Conservation (phyloP, 257 asterid species). For the Salvia hispanica region DNA sequence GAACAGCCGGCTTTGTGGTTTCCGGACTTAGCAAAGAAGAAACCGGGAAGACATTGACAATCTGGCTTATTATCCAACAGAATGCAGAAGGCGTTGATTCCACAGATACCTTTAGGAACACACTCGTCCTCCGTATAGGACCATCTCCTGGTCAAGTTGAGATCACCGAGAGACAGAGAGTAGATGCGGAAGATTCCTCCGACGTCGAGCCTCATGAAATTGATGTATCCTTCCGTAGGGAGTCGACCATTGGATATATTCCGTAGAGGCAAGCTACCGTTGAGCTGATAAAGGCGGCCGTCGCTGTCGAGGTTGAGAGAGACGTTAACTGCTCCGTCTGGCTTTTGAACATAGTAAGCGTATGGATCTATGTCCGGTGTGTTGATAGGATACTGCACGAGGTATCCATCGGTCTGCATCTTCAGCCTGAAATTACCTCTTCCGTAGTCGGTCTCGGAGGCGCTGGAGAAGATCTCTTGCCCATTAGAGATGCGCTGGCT, state of each 20-base stretch:
- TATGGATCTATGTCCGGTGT: not conserved
- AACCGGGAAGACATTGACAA: constrained; percentile 53
- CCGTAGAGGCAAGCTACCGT: constrained; percentile 13
- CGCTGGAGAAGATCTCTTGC: constrained; percentile 38
- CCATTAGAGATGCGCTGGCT: too few relatives aligned
- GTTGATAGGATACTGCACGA: too few relatives aligned
- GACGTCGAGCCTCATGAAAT: constrained; percentile 42
- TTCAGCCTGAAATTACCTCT: too few relatives aligned
- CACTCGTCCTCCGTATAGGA: constrained; percentile 29
- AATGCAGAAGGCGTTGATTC: constrained; percentile 47
- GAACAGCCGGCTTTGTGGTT: constrained; percentile 6
- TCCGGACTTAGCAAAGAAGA: constrained; percentile 30
- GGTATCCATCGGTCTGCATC: too few relatives aligned
- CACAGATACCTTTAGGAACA: constrained; percentile 48
- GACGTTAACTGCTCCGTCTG: not conserved
- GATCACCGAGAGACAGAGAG: constrained; percentile 15
- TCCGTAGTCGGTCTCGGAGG: constrained; percentile 33
- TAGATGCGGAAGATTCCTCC: constrained; percentile 51
- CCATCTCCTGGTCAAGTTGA: constrained; percentile 29
- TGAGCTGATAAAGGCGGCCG: constrained; percentile 46
- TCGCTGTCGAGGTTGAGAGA: constrained; percentile 38
- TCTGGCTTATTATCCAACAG: constrained; percentile 1
- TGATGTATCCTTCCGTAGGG: constrained; percentile 17
- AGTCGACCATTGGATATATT: constrained; percentile 38
- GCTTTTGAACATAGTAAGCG: constrained; percentile 39